Evolutionary conservation across 225 moss, liverwort and hornwort species (phyloP).

Genomic region (Ulota crispa): DNA sequence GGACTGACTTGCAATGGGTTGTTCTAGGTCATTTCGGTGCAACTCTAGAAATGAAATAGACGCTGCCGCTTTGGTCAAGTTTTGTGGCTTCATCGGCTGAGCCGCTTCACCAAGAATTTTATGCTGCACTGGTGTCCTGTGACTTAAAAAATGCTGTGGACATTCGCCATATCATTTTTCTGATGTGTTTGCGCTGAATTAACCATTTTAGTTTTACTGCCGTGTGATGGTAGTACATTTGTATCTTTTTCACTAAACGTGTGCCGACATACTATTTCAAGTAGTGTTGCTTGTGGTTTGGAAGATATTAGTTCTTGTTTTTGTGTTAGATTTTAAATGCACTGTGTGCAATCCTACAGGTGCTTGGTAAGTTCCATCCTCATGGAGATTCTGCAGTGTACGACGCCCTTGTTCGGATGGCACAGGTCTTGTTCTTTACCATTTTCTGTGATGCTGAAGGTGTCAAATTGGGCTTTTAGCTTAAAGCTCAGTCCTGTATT

Average conservation of each 20-base stretch:
- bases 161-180: not conserved
- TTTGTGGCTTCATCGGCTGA: conserved; percentile 3
- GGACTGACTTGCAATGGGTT: not conserved
- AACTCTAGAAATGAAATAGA: not conserved
- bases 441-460: not conserved
- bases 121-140: not conserved
- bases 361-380: conserved; percentile 98
- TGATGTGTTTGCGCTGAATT: not conserved
- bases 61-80: conserved; percentile 5
- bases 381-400: conserved; percentile 97
- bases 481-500: not conserved
- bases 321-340: not conserved
- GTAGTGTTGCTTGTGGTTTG: not conserved
- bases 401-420: conserved; percentile 98
- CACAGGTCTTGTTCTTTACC: conserved; percentile 58
- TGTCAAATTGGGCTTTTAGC: not conserved
- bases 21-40: not conserved
- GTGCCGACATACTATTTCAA: not conserved
- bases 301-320: not conserved
- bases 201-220: not conserved
- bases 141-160: not conserved
- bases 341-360: conserved; percentile 45
- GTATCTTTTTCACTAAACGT: conserved; percentile 9
- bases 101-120: not conserved
- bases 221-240: not conserved